These are phyloP conservation scores for Diaporthe ampelina DNA, from an alignment of 2,329 filamentous ascomycete species.

Conservation along the genomic window DNA sequence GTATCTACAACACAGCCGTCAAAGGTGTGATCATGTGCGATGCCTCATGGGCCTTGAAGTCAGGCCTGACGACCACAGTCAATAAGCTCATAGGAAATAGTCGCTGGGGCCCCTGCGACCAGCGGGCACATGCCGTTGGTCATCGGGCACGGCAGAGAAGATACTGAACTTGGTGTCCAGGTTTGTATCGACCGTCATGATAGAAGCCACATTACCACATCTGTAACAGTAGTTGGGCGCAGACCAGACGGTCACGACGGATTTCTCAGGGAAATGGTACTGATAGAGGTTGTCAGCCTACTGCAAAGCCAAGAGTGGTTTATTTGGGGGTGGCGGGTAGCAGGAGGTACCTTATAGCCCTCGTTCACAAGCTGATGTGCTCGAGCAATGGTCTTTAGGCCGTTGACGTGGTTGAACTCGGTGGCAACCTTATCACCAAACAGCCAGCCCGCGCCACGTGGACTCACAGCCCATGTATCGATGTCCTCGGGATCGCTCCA, in stretches of 20 bases:
- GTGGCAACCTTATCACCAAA: constrained; percentile 98
- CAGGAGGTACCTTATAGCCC: constrained; percentile 85
- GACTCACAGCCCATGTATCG: constrained; percentile 95
- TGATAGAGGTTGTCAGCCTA: constrained; percentile 54
- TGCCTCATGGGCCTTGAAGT: not conserved
- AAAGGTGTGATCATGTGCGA: constrained; percentile 22
- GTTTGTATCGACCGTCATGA: constrained; percentile 91
- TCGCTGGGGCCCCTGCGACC: constrained; percentile 77
- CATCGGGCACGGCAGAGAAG: constrained; percentile 89
- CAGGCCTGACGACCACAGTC: constrained; percentile 36
- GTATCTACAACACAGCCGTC: constrained; percentile 38
- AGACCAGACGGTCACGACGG: constrained; percentile 98
- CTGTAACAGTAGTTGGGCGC: constrained; percentile 96
- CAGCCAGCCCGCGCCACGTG: constrained; percentile 95
- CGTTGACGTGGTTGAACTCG: constrained; percentile 98
- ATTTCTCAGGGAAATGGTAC: constrained; percentile 96
- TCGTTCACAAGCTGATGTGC: constrained; percentile 99
- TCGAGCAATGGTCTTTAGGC: constrained; percentile 92
- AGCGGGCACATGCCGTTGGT: constrained; percentile 83
- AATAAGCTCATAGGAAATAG: constrained; percentile 73
- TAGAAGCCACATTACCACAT: constrained; percentile 96
- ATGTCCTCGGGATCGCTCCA: constrained; percentile 99
- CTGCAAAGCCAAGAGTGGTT: not conserved
- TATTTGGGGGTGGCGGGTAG: not conserved
- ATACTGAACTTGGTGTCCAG: constrained; percentile 93